These are phyloP conservation scores for Leishmania mexicana DNA, from an alignment of 208 protist genomes.

Conservation along the genomic window DNA sequence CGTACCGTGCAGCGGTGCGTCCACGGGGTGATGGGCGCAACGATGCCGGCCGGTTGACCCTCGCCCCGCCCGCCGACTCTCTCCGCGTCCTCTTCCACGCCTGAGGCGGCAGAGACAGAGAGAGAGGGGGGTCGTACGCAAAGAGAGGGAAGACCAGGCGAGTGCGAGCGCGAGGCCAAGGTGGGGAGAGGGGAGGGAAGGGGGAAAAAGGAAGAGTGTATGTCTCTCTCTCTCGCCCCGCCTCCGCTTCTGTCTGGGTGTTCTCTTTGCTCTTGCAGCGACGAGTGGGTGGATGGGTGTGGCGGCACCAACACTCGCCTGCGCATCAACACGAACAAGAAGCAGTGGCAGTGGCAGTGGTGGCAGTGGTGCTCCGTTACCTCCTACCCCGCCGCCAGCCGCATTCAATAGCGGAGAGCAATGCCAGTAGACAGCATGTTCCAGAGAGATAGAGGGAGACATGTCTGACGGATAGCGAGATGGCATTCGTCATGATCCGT, in stretches of 20 bases:
- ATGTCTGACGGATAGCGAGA: neutral
- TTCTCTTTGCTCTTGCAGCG: neutral
- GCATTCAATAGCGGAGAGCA: neutral
- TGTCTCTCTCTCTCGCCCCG: too few relatives aligned
- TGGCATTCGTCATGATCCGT: neutral
- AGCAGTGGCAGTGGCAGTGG: neutral
- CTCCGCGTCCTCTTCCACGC: neutral
- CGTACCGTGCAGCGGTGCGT: neutral
- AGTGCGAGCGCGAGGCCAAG: neutral
- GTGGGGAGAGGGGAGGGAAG: neutral
- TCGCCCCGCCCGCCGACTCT: neutral
- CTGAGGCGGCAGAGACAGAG: neutral
- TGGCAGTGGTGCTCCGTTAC: neutral
- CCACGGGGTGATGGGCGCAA: neutral
- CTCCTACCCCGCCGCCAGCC: neutral
- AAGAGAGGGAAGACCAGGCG: neutral
- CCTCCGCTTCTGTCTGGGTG: neutral
- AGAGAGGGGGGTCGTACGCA: neutral
- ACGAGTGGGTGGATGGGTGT: neutral
- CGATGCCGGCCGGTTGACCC: neutral
- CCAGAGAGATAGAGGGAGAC: neutral
- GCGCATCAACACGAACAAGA: neutral
- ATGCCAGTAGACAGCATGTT: neutral
- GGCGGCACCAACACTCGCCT: neutral
- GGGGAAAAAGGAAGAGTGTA: neutral